These are phyloP conservation scores for Petasospora fabianii DNA, from an alignment of 1,139 yeast genomes.

Conservation along the genomic window DNA sequence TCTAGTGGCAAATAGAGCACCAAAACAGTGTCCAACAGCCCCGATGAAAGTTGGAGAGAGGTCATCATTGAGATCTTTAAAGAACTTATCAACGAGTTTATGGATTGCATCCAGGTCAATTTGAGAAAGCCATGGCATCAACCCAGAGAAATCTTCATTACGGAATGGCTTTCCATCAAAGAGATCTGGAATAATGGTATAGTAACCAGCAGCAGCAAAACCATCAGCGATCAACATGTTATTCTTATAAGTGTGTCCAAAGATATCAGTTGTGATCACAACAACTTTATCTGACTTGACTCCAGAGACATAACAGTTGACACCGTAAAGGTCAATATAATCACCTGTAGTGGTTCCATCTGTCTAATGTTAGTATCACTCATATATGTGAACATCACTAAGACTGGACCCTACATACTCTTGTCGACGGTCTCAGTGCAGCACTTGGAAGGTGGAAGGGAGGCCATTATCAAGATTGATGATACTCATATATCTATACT, in stretches of 20 bases:
- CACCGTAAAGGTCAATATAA: constrained; percentile 27
- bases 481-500: background rate
- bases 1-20: constrained; percentile 65
- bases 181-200: constrained; percentile 74
- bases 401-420: background rate
- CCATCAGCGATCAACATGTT: constrained; percentile 59
- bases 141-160: constrained; percentile 18
- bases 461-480: constrained; percentile 39
- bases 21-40: constrained; percentile 79
- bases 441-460: constrained; percentile 49
- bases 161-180: constrained; percentile 46
- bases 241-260: constrained; percentile 58
- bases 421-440: constrained; percentile 33
- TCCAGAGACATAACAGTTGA: constrained; percentile 23
- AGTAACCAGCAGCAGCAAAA: constrained; percentile 59
- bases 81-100: constrained; percentile 41
- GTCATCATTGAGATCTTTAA: constrained; percentile 39
- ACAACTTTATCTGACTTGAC: constrained; percentile 37
- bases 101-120: constrained; percentile 28
- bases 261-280: constrained; percentile 65
- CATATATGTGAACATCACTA: background rate
- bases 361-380: background rate
- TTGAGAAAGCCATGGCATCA: background rate
- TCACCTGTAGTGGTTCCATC: constrained; percentile 25
- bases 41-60: constrained; percentile 46